phyloP scores from a whole-genome alignment of 2,329 filamentous ascomycete genomes.

The Pezizomycotina sp. region DNA sequence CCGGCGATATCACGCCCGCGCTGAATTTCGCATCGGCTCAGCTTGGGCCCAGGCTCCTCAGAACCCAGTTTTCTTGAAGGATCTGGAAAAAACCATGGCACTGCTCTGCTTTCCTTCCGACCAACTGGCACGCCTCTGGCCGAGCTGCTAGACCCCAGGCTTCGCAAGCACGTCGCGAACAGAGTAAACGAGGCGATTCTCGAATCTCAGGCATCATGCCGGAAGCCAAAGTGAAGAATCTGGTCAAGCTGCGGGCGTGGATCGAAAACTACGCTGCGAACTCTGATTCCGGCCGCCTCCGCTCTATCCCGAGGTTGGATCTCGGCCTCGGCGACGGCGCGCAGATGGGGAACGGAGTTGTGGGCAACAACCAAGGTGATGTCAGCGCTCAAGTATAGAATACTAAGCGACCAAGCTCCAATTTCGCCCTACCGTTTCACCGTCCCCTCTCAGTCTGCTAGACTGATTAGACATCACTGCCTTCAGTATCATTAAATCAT shows the following conservation, averaged over 20 bases:
- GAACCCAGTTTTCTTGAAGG: slow-evolving; percentile 63
- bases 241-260: slow-evolving; percentile 74
- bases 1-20: slow-evolving; percentile 60
- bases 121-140: slow-evolving; percentile 56
- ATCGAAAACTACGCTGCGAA: slow-evolving; percentile 47
- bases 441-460: too few species aligned
- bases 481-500: too few species aligned
- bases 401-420: too few species aligned
- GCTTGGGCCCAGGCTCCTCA: slow-evolving; percentile 74
- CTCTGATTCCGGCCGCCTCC: slow-evolving; percentile 22
- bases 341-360: slow-evolving; percentile 11
- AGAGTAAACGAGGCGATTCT: slow-evolving; percentile 82
- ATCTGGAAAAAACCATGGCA: slow-evolving; percentile 84
- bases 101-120: slow-evolving; percentile 78
- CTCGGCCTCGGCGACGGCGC: slow-evolving; percentile 20
- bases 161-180: slow-evolving; percentile 70
- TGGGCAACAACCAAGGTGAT: too few species aligned
- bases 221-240: slow-evolving; percentile 64
- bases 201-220: slow-evolving; percentile 52
- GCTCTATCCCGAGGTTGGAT: slow-evolving; percentile 22
- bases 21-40: slow-evolving; percentile 76
- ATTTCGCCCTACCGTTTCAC: too few species aligned
- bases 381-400: too few species aligned
- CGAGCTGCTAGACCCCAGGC: slow-evolving; percentile 57
- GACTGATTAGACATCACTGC: too few species aligned